phyloP scores from a whole-genome alignment of 2,329 filamentous ascomycete genomes.

The Hymenoscyphus fructigenus region DNA sequence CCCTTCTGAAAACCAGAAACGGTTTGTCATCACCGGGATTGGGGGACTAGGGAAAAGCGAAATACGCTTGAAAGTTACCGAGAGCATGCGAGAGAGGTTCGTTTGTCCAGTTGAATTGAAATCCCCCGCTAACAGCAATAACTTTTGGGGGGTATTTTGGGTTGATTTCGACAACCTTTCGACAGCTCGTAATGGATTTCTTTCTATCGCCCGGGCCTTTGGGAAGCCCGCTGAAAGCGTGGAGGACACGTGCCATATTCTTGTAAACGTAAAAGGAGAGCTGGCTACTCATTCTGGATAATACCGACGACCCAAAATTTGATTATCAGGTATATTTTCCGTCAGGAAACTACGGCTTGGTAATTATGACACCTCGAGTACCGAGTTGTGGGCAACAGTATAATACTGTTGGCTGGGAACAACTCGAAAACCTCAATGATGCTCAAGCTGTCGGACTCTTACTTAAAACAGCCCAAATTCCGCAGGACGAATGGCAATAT shows the following conservation, averaged over 20 bases:
- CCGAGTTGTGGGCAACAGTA: slow-evolving; percentile 31
- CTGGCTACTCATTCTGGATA: slow-evolving; percentile 44
- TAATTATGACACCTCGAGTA: slow-evolving; percentile 42
- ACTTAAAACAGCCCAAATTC: slow-evolving; percentile 20
- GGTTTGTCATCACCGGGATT: slow-evolving; percentile 28
- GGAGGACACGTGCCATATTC: slow-evolving; percentile 19
- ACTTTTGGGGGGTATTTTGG: slow-evolving; percentile 27
- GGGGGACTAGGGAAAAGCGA: slow-evolving; percentile 29
- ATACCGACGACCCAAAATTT: slow-evolving; percentile 41
- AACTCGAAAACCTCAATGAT: slow-evolving; percentile 30
- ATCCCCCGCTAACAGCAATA: slow-evolving; percentile 14
- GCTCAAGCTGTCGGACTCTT: slow-evolving; percentile 33
- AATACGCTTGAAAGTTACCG: slow-evolving; percentile 24
- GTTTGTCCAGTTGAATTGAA: not conserved
- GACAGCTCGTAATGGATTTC: slow-evolving; percentile 21
- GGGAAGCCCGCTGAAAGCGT: slow-evolving; percentile 13
- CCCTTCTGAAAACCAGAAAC: slow-evolving; percentile 16
- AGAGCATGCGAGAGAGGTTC: slow-evolving; percentile 26
- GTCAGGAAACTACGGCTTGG: slow-evolving; percentile 34
- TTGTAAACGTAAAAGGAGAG: slow-evolving; percentile 27
- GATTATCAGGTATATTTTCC: slow-evolving; percentile 38
- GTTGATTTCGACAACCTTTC: slow-evolving; percentile 20
- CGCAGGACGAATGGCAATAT: not conserved
- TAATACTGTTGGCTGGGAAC: slow-evolving; percentile 33
- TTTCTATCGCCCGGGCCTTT: slow-evolving; percentile 19